Base-by-base conservation (phyloP, 805 yeast genomes). In the Starmerella bombicola region DNA sequence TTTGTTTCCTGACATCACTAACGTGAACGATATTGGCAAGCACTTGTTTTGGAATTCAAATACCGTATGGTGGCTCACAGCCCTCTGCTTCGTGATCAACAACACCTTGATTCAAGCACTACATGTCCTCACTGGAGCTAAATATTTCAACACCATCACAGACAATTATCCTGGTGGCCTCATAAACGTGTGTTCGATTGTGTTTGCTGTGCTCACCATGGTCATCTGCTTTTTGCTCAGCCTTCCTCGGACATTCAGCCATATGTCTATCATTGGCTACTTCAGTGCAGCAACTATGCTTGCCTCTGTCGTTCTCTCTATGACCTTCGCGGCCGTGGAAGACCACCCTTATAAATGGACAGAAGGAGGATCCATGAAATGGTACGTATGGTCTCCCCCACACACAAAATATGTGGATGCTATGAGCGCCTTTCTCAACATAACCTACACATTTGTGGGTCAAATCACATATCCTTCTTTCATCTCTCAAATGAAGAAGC, bases 391-490 rank as follows among this genome's bases (percentile, higher is more conserved):
- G 69, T 76, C 80, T 1, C 64, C 43, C 9, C 43, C 61, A 40
- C 77, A 74, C 1, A 70, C 77, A n/a, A 63, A 70, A 3, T 74
- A 63, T 48, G 77, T 72, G 6, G 51, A 54, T 16, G 77, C 64
- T 1, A 72, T 74, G 78, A 55, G 65, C 30, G 79, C 79, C 0
- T 62, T 69, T 46, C 61, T 74, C 50, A 74, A 74, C 58, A 74
- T 74, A 49, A 73, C 72, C 19, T 74, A 73, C 55, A 73, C 79
- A 1, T 73, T 74, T 58, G 78, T 73, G 18, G 80, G 80, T 3
- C 80, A 74, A 55, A 70, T 74, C 55, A 70, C 75, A 4, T 74
- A 73, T 47, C 79, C 78, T 1, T 71, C 77, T 17, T 74, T 74
- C 56, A 74, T 74, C 43, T 63, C 73, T 10, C 76, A 74, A 50